Evolutionary conservation across 495 filamentous ascomycete species (phyloP), one percentile per base, ranked within the genome.

Genomic region (Pseudomonodictys pantanalensis): DNA sequence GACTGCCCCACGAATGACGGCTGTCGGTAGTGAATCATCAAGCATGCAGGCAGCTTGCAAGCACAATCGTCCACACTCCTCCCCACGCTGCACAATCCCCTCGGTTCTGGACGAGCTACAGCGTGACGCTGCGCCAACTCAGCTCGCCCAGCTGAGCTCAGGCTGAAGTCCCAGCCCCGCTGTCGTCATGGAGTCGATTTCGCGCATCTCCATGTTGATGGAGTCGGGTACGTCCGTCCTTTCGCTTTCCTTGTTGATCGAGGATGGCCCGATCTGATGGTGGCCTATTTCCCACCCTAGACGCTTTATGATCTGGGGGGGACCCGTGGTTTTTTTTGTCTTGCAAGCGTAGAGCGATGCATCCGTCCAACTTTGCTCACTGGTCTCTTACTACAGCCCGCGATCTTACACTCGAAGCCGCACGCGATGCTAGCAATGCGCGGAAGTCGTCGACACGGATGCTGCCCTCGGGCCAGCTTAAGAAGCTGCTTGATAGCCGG

Each of bases 401-500:
- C 70, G 93, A 97, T 72, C 85, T 98, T 68, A 98, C 93, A 38
- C 84, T 98, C 69, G 93, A 98, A 79, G 95, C 93, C 48, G 92
- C 93, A 64, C 76, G 80, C 17, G 73, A 76, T 67, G 77, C 79
- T 52, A 73, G 73, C 47, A 72, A 75, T 53, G 77, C 76, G 18
- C 72, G 81, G 52, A 81, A 81, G 23, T 77, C 71, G 48, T 70
- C 77, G 0, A 77, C 75, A 10, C 74, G 76, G 7, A 74, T 75
- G 25, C 63, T 83, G 24, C 78, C 78, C 8, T 71, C 78, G 17
- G 64, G 75, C 11, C 90, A 96, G 69, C 84, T 97, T 58, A 95
- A 95, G 78, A 96, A 92, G 74, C 82, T 98, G 3, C 81, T 98
- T 50, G 95, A 97, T 68, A 95, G 90, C 69, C 86, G 95, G 50